Conservation (phyloP, 169 alveolate species). For the Blepharisma undulans region DNA sequence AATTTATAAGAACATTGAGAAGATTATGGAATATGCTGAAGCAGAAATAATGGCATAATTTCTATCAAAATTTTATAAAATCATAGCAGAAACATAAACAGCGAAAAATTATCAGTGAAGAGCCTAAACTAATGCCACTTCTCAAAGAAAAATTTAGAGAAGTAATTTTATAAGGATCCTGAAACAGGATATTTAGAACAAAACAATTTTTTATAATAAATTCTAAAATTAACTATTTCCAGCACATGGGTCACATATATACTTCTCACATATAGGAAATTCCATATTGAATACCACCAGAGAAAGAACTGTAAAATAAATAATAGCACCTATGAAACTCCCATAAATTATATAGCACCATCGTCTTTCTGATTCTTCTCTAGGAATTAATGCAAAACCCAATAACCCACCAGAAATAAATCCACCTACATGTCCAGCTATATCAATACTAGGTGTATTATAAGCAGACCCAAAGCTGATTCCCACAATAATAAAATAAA, state of each 20-base stretch:
- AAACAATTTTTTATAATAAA: too few species aligned
- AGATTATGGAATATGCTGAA: too few species aligned
- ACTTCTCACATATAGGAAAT: background rate
- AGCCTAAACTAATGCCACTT: too few species aligned
- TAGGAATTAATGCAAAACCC: background rate
- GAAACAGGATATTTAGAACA: too few species aligned
- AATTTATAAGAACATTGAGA: too few species aligned
- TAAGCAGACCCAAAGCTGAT: background rate
- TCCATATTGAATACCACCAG: background rate
- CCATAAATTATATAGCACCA: background rate
- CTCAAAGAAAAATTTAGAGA: too few species aligned
- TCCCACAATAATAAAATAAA: background rate
- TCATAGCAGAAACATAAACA: too few species aligned
- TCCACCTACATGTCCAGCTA: conserved; percentile 35
- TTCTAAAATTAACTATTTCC: background rate
- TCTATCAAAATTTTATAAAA: too few species aligned
- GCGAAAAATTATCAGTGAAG: too few species aligned
- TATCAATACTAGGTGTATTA: background rate
- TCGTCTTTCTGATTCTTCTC: conserved; percentile 17
- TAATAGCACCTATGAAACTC: background rate
- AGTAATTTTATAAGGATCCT: too few species aligned
- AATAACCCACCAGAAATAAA: background rate
- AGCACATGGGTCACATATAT: background rate
- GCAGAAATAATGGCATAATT: too few species aligned
- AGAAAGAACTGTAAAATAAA: background rate